Base-by-base conservation (phyloP, 139 green algal genomes). In the Picocystis salinarum region DNA sequence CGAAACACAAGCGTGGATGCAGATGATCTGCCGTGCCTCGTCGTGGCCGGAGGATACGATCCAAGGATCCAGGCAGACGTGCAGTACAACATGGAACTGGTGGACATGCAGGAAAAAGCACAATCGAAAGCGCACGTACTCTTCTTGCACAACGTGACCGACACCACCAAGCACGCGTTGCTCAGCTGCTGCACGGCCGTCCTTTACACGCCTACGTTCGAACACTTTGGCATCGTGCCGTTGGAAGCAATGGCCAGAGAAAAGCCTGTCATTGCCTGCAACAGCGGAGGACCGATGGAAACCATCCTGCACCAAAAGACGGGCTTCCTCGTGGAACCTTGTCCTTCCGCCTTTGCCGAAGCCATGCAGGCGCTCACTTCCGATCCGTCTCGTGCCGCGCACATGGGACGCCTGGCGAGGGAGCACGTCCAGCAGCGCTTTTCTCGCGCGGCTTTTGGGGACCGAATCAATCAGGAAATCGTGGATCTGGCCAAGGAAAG, bases 211-310 rank as follows among this genome's bases (percentile, higher is more conserved):
- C 62, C 62, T 4, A 25, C 57, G 10, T 30, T 11, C 36, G 87
- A 97, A 62, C 87, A 97, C 70, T 96, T 97, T 69, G 87, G 87
- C 30, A 97, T 97, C 45, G 88, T 97, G 34, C 87, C 87, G 4
- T 47, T 97, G 26, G 87, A 97, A 52, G 85, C 84, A 13, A 94
- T 94, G 88, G 83, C 79, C 4, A 59, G 72, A 2, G 56, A 56
- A 0, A 52, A 67, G 6, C 76, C 80, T 2, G 88, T 98, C 6
- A 64, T 98, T 26, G 83, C 85, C 1, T 83, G 66, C 46, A 71
- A 70, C 58, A 89, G 67, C 58, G 82, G 82, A 3, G 82, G 82
- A 0, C 82, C 82, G 7, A 48, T 45, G 15, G 82, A 93, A 56
- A 86, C 55, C 29, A 65, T 93, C 23, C 39, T 69, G 24, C 33